phyloP scores from a whole-genome alignment of 164 flowering plant genomes.

The Aristolochia californica region DNA sequence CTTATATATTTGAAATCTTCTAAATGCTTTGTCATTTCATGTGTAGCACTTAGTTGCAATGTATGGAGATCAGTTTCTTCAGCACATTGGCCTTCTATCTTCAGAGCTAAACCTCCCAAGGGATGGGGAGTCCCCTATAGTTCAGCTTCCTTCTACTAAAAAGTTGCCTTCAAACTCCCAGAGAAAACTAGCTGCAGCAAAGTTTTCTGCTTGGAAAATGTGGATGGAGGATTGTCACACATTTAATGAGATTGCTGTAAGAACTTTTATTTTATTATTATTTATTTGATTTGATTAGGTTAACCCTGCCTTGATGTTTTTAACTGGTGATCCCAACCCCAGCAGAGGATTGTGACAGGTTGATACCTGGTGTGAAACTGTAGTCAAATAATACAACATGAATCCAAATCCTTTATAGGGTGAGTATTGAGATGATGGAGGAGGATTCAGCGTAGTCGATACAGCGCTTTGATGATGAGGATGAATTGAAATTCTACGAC shows the following conservation, averaged over 20 bases:
- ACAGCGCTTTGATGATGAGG: too few relatives aligned
- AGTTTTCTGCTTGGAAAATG: slow-evolving; percentile 56
- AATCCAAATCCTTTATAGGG: too few relatives aligned
- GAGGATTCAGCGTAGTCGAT: too few relatives aligned
- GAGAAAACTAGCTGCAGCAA: slow-evolving; percentile 32
- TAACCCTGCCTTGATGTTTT: background rate
- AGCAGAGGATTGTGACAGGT: too few relatives aligned
- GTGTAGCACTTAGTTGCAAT: slow-evolving; percentile 40
- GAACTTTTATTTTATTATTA: background rate
- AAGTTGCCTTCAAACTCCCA: slow-evolving; percentile 16
- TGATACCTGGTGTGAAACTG: too few relatives aligned
- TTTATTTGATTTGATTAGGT: too few relatives aligned
- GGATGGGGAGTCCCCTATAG: slow-evolving; percentile 29
- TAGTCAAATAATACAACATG: too few relatives aligned
- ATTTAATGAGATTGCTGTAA: slow-evolving; percentile 38
- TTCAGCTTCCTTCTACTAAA: slow-evolving; percentile 12
- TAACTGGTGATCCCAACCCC: background rate
- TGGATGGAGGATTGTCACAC: slow-evolving; percentile 48
- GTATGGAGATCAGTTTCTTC: slow-evolving; percentile 44
- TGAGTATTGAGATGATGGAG: too few relatives aligned
- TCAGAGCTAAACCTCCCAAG: slow-evolving; percentile 29
- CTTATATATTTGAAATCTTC: too few relatives aligned
- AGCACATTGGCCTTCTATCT: slow-evolving; percentile 25
- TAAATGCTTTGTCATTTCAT: background rate
- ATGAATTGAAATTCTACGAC: too few relatives aligned